Base-by-base conservation (phyloP, 805 yeast genomes). In the Ogataea populi-albae region DNA sequence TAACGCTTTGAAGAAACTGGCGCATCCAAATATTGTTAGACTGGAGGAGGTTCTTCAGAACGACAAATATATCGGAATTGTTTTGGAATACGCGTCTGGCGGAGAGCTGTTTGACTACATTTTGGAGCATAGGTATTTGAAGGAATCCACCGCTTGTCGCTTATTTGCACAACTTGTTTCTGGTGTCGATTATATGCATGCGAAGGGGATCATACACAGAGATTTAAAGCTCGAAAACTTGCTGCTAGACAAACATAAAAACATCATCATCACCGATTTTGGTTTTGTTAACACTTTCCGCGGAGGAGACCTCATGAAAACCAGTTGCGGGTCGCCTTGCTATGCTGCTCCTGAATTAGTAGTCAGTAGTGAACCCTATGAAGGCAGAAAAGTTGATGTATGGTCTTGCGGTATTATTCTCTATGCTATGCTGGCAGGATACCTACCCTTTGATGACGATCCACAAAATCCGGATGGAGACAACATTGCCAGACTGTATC, bases 261-360 rank as follows among this genome's bases (percentile, higher is more conserved):
- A 87, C 59, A 77, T 88, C 42, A 73, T 88, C 33, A 86, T 88
- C 35, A 81, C 95, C 12, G 97, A 88, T 64, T 88, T 88, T 60
- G 97, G 97, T 0, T 93, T 93, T 62, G 98, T 94, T 23, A 93
- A 93, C 62, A 81, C 91, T 19, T 93, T 81, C 63, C 65, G 63
- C 23, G 72, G 70, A 15, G 73, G 72, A 46, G 96, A 87, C 57
- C 65, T 86, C 29, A 93, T 91, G 98, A 81, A 80, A 56, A 91
- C 98, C 1, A 78, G 89, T 23, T 91, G 98, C 61, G 98, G 98
- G 2, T 86, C 96, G 3, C 98, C 98, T 1, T 91, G 98, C 60
- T 91, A 91, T 61, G 98, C 98, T 0, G 98, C 98, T 1, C 98
- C 98, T 0, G 98, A 93, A 58, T 66, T 93, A 39, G 98, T 93